Base-by-base conservation (phyloP, 139 green algal genomes). In the Mychonastes homosphaera region DNA sequence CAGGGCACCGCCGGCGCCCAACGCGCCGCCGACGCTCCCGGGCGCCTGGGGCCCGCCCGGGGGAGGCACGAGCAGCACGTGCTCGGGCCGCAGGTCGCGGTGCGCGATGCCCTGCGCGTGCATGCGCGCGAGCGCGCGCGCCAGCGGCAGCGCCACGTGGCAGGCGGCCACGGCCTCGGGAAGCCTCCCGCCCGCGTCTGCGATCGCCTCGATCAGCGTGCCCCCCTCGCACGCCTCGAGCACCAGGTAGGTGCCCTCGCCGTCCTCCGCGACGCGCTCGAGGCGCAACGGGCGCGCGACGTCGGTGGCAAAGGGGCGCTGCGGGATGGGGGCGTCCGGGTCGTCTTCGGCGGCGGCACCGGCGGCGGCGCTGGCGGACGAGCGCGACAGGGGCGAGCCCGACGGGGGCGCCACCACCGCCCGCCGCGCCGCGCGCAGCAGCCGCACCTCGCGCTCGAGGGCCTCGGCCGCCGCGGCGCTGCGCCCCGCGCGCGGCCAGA, bases 21-120 rank as follows among this genome's bases (percentile, higher is more conserved):
- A 27, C n/a, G n/a, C n/a, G 4, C 5, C n/a, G 27, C 41, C 52
- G 23, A 72, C 50, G 2, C 45, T 13, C n/a, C n/a, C n/a, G n/a
- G n/a, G n/a, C n/a, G n/a, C n/a, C n/a, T n/a, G n/a, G n/a, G n/a
- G n/a, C n/a, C n/a, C n/a, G n/a, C n/a, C n/a, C n/a, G n/a, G n/a
- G n/a, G n/a, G n/a, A n/a, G n/a, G n/a, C n/a, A 41, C 28, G 18
- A 70, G 65, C 70, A 85, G 48, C 23, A 82, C 39, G 54, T 85
- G 78, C 60, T 82, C 78, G 1, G 78, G 78, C 65, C 81, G 79
- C 45, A 85, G 43, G 63, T 85, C 62, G 1, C 76, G 46, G 49
- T 85, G 78, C 29, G 80, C 66, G 5, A 82, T 53, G 29, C 69
- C 68, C 21, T 57, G 26, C 6, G 32, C 35, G 41, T 83, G 75